Base-by-base conservation (phyloP, 2,329 filamentous ascomycete species). In the Chaetothyriales sp. region DNA sequence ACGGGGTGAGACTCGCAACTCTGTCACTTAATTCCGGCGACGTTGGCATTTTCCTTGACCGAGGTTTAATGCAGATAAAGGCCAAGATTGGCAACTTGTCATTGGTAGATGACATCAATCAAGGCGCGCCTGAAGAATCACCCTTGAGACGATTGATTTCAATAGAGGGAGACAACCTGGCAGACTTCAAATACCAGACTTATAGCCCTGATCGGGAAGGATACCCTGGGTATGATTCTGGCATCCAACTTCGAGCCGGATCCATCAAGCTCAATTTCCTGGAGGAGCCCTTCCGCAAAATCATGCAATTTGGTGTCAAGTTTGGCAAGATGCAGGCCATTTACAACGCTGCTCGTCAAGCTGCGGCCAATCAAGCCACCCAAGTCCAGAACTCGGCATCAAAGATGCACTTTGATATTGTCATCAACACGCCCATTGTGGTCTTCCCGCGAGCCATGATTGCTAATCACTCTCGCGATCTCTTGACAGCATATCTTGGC, bases 271-370 rank as follows among this genome's bases (percentile, higher is more conserved):
- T 98, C 65, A 97, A 95, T 66, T 98, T 99, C 66, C 72, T 97
- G 3, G 90, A 95, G 56, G 94, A 98, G 66, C 92, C 92, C 0
- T 95, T 97, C 73, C 82, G 92, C 49, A 97, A 97, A 70, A 97
- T 99, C 58, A 87, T 98, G 68, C 87, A 94, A 60, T 99, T 98
- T 67, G 75, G 94, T 44, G 89, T 99, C 66, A 98, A 98, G 63
- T 99, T 99, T 66, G 92, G 94, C 55, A 95, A 94, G 69, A 99
- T 99, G 92, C 92, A 98, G 68, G 90, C 92, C 19, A 85, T 98
- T 50, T 98, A 95, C 73, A 98, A 99, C 64, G 90, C 92, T 44
- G 92, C 94, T 10, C 81, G 94, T 33, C 88, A 95, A 68, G 94
- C 90, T 43, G 92, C 94, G 2, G 87, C 92, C 43, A 90, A 86